Evolutionary conservation across 2,329 filamentous ascomycete species (phyloP), one percentile per base, ranked within the genome.

Genomic region (Paracamarosporium sp.): DNA sequence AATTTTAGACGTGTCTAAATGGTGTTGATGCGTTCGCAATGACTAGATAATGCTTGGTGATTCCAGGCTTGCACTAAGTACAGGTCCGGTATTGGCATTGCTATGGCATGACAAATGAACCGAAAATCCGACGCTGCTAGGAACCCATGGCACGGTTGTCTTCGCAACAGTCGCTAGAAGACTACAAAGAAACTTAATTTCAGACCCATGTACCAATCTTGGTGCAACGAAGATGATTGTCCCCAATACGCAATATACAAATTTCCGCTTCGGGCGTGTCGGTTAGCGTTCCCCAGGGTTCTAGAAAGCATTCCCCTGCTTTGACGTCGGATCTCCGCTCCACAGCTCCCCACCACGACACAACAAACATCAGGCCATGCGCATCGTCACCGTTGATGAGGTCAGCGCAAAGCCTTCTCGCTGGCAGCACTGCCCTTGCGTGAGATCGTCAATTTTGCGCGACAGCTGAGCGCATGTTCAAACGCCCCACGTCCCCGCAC

Each of bases 401-500:
- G 58, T 33, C 31, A 57, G 56, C 55, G 31, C 25, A 38, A 27
- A 28, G 24, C 15, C 30, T 38, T 20, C n/a, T 45, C 36, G 35
- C 44, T 31, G 36, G 35, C 35, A 44, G 12, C 30, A 40, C 27
- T 43, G 53, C 43, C 54, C 27, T 38, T 22, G 24, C 31, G 41
- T 38, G 31, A 53, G 22, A 20, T 5, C 13, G 20, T 31, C 35
- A 38, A 17, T 15, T 38, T 28, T 38, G 53, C 50, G 53, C 48
- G 53, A 55, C 38, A 31, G 22, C 45, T 50, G 36, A 58, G n/a
- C 53, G 25, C 31, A 35, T 27, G 41, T 40, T 25, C 45, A 17
- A 28, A 25, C 41, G 24, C 58, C 56, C 52, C 48, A 52, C 58
- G 12, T 57, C 58, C 60, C 62, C 60, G 55, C 62, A 61, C 25